These are phyloP conservation scores for Alternaria arbusti DNA, from an alignment of 2,329 filamentous ascomycete species.

Conservation along the genomic window DNA sequence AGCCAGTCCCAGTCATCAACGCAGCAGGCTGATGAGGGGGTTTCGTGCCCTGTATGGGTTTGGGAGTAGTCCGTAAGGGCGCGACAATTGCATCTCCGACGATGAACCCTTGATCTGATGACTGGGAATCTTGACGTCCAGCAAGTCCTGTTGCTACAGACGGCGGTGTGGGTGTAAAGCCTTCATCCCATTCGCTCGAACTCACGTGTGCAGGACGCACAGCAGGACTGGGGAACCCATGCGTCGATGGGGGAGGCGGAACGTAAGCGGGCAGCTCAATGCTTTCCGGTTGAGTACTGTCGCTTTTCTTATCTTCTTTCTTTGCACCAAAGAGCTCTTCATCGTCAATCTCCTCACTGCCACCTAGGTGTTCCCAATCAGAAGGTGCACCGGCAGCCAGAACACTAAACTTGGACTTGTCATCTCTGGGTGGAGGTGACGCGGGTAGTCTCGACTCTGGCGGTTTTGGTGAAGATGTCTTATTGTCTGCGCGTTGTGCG, in stretches of 20 bases:
- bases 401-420: constrained; percentile 40
- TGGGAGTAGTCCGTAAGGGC: constrained; percentile 25
- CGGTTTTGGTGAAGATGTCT: constrained; percentile 35
- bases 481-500: constrained; percentile 31
- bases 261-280: constrained; percentile 38
- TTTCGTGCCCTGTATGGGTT: constrained; percentile 18
- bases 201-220: constrained; percentile 23
- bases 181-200: constrained; percentile 22
- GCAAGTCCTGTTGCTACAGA: constrained; percentile 25
- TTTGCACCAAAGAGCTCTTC: constrained; percentile 41
- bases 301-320: constrained; percentile 22
- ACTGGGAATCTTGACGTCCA: constrained; percentile 19
- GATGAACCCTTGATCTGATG: constrained; percentile 27
- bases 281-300: constrained; percentile 30
- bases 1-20: constrained; percentile 14
- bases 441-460: constrained; percentile 23
- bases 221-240: constrained; percentile 42
- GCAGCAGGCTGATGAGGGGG: constrained; percentile 13
- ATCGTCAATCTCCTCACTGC: constrained; percentile 43
- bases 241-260: constrained; percentile 33
- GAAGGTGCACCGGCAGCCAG: constrained; percentile 45
- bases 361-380: constrained; percentile 48
- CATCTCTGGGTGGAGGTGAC: constrained; percentile 35
- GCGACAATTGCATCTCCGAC: constrained; percentile 27
- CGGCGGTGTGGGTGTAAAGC: constrained; percentile 43